Evolutionary conservation across 1,284 basidiomycete species (phyloP).

Genomic region (Sporisorium reilianum): DNA sequence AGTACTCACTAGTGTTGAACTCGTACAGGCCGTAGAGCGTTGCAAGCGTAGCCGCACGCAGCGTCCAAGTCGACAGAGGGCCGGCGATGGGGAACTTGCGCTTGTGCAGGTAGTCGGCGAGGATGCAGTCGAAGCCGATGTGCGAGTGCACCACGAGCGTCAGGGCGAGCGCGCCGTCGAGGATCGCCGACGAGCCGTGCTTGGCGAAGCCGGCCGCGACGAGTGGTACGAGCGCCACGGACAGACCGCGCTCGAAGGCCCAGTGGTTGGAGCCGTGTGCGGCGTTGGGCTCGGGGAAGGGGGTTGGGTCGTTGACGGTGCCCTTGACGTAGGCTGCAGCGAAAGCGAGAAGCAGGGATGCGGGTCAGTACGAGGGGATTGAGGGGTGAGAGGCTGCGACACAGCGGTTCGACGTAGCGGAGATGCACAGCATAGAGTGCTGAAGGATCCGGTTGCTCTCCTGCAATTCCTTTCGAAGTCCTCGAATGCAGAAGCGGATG

Average conservation of each 20-base stretch:
- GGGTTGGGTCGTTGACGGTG: conserved; percentile 93
- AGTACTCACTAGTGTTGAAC: conserved; percentile 66
- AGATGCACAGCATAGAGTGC: neutral
- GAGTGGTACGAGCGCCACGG: conserved; percentile 87
- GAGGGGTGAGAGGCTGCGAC: neutral
- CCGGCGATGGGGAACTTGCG: conserved; percentile 89
- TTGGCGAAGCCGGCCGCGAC: conserved; percentile 66
- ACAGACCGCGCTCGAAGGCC: conserved; percentile 93
- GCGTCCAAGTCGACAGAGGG: conserved; percentile 78
- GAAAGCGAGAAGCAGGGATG: neutral
- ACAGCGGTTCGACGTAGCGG: neutral
- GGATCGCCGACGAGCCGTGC: conserved; percentile 67
- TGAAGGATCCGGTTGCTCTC: neutral
- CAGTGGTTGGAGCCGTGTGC: conserved; percentile 95
- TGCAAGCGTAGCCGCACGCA: conserved; percentile 83
- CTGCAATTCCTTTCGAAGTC: too few relatives aligned
- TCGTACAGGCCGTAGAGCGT: conserved; percentile 88
- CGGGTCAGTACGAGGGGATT: neutral
- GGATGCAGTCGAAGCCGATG: conserved; percentile 74
- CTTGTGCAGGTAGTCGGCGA: conserved; percentile 86
- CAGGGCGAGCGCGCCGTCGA: conserved; percentile 89
- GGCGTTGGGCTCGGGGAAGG: conserved; percentile 79
- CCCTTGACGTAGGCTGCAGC: conserved; percentile 87
- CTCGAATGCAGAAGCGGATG: neutral
- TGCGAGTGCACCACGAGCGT: conserved; percentile 93